A percentile compares a stretch with the other conserved stretches of the same genome.
phyloP scores from a whole-genome alignment of 306 rosid species.

The Glycine tomentella region DNA sequence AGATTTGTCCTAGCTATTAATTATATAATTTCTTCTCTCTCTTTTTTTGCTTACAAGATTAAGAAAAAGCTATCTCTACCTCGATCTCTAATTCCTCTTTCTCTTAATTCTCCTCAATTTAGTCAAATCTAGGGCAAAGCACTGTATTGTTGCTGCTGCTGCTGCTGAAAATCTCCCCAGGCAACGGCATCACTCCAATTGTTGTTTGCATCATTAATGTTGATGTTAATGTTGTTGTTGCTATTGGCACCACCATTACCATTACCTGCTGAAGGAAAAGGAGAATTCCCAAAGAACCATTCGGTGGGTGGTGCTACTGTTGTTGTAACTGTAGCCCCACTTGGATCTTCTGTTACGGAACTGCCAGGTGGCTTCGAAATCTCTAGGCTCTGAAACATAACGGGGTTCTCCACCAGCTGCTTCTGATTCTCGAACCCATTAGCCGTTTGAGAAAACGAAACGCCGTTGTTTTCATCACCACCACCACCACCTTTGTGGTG shows the following conservation, averaged over 20 bases:
- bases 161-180: slow-evolving; percentile 74
- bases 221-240: too few relatives aligned
- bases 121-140: slow-evolving; percentile 63
- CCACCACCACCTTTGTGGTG: neutral
- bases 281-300: slow-evolving; percentile 79
- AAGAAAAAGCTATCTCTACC: slow-evolving; percentile 2
- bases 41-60: neutral
- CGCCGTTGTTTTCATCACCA: neutral
- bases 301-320: slow-evolving; percentile 46
- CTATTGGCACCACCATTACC: slow-evolving; percentile 42
- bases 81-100: neutral
- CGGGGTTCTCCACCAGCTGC: slow-evolving; percentile 44
- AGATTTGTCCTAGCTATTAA: slow-evolving; percentile 16
- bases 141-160: slow-evolving; percentile 63
- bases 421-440: slow-evolving; percentile 43
- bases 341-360: slow-evolving; percentile 41
- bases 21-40: slow-evolving; percentile 2
- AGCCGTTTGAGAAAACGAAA: neutral
- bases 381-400: slow-evolving; percentile 60
- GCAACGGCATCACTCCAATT: slow-evolving; percentile 58
- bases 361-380: slow-evolving; percentile 37
- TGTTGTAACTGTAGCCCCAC: slow-evolving; percentile 46
- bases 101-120: neutral
- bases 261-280: slow-evolving; percentile 45
- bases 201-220: slow-evolving; percentile 36